A percentile compares a stretch with the other conserved stretches of the same genome.
phyloP scores from a whole-genome alignment of 768 basidiomycete species.

The Boletellus ananiceps region DNA sequence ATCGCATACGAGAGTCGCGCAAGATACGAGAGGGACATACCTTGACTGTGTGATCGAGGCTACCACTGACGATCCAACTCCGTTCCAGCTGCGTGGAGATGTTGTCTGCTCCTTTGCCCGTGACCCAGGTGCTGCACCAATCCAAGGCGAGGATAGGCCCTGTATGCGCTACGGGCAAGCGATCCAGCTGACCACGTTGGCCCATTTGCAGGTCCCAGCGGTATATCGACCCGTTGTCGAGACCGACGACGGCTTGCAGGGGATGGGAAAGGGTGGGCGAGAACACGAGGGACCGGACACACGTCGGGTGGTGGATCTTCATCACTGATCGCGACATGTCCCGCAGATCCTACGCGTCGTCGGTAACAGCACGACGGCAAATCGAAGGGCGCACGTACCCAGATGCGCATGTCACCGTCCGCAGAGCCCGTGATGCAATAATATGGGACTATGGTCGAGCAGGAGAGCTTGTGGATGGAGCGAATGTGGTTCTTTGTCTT shows the following conservation, averaged over 20 bases:
- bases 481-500: conserved; percentile 65
- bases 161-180: conserved; percentile 68
- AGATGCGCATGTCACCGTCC: conserved; percentile 75
- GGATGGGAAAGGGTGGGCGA: conserved; percentile 64
- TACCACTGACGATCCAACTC: conserved; percentile 79
- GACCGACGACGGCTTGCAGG: conserved; percentile 61
- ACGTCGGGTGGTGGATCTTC: conserved; percentile 65
- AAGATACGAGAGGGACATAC: conserved; percentile 31
- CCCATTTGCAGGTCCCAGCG: conserved; percentile 81
- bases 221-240: conserved; percentile 68
- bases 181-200: conserved; percentile 67
- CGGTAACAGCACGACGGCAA: not conserved
- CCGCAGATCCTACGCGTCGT: conserved; percentile 56
- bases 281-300: conserved; percentile 65
- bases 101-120: conserved; percentile 14
- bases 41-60: conserved; percentile 77
- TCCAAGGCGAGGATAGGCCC: conserved; percentile 69
- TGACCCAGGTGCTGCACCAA: conserved; percentile 48
- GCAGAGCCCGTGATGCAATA: conserved; percentile 79
- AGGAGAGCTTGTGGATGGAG: conserved; percentile 65
- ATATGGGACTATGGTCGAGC: conserved; percentile 61
- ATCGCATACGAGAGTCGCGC: not conserved
- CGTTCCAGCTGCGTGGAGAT: conserved; percentile 18
- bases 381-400: conserved; percentile 44
- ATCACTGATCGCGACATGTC: conserved; percentile 65